phyloP scores from a whole-genome alignment of 73 alveolate genomes.

The Effrenium voratum region DNA sequence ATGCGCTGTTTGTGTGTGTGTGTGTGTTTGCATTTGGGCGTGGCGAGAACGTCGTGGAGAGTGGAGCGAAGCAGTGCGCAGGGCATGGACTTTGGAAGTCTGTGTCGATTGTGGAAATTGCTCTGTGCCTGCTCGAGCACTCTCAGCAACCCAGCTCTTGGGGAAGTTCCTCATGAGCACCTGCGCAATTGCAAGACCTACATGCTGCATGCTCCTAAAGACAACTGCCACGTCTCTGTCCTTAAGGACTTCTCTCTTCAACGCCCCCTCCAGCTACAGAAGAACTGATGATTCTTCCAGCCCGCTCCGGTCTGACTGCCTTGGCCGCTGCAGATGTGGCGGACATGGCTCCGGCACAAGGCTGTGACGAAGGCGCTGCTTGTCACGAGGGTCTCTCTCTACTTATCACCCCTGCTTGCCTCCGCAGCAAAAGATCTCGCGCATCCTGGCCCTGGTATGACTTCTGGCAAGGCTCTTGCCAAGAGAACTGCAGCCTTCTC shows the following conservation, averaged over 20 bases:
- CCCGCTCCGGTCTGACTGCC: not conserved
- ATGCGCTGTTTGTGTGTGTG: not conserved
- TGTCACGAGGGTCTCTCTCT: no score
- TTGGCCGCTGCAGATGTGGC: not conserved
- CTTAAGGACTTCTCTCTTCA: not conserved
- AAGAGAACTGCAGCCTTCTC: no score
- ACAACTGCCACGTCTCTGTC: not conserved
- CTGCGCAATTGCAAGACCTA: not conserved
- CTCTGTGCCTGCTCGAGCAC: constrained; percentile 21
- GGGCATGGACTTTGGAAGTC: no score
- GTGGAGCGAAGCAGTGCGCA: not conserved
- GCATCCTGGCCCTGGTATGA: no score
- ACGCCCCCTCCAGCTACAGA: not conserved
- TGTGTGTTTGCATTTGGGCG: no score
- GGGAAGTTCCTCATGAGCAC: constrained; percentile 81
- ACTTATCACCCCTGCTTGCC: no score
- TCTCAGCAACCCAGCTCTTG: constrained; percentile 45
- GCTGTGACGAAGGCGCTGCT: not conserved
- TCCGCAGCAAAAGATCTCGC: no score
- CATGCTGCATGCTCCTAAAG: not conserved
- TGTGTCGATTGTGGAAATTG: not conserved
- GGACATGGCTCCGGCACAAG: not conserved
- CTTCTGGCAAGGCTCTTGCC: no score
- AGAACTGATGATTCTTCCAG: not conserved
- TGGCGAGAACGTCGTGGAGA: no score